phyloP scores from a whole-genome alignment of 2,329 filamentous ascomycete genomes.

The Beauveria caledonica region DNA sequence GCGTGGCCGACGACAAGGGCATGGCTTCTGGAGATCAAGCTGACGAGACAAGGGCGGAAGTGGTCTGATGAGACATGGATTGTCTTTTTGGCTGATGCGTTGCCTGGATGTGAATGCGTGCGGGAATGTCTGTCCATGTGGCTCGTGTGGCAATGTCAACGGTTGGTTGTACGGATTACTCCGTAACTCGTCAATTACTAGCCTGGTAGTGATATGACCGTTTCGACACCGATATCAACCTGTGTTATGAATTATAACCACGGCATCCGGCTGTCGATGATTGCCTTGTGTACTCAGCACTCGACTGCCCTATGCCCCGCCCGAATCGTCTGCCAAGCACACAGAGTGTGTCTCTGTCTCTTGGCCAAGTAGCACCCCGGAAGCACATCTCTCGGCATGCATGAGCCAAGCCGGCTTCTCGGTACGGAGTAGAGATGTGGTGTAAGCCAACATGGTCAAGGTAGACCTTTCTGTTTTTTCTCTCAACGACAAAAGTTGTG shows the following conservation, averaged over 20 bases:
- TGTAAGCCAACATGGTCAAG: background rate
- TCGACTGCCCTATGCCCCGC: background rate
- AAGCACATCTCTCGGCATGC: background rate
- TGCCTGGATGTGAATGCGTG: background rate
- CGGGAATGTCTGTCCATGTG: background rate
- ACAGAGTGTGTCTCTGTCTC: no score
- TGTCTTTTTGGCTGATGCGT: background rate
- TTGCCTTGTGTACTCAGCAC: background rate
- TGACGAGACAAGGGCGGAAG: background rate
- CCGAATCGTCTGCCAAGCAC: slow-evolving; percentile 4
- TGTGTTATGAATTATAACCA: no score
- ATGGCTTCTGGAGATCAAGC: background rate
- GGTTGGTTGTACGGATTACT: no score
- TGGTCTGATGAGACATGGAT: background rate
- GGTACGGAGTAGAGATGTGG: background rate
- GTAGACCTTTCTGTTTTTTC: no score
- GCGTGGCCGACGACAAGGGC: background rate
- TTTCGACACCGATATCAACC: no score
- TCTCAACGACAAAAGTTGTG: no score
- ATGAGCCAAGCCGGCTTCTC: background rate
- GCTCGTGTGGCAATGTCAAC: background rate
- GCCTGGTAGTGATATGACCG: no score
- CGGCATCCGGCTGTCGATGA: no score
- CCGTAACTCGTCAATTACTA: background rate
- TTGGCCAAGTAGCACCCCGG: background rate